A percentile compares a stretch with the other conserved stretches of the same genome.
phyloP scores from a whole-genome alignment of 352 stramenopile genomes.

The Phytophthora pluvialis region DNA sequence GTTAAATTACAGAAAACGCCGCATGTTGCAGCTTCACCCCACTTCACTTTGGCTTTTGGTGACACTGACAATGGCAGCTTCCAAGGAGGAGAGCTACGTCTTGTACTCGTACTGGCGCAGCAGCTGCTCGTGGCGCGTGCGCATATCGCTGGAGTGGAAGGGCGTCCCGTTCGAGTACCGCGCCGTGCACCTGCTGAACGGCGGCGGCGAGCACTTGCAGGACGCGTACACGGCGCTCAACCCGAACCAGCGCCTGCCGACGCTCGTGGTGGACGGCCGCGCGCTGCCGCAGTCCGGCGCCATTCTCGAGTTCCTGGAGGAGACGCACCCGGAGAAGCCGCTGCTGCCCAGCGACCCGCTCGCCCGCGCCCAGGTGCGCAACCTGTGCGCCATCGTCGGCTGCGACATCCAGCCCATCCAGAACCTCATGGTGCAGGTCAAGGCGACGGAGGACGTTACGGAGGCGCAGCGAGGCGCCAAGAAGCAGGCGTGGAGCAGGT shows the following conservation, averaged over 20 bases:
- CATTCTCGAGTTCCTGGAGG: constrained; percentile 95
- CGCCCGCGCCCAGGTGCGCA: constrained; percentile 77
- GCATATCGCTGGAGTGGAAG: constrained; percentile 90
- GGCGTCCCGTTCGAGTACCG: constrained; percentile 81
- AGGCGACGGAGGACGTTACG: constrained; percentile 48
- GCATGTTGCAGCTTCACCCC: constrained; percentile 11
- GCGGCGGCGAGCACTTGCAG: constrained; percentile 64
- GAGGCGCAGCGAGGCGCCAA: constrained; percentile 59
- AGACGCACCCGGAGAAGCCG: constrained; percentile 70
- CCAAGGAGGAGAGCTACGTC: constrained; percentile 20
- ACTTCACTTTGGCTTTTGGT: constrained; percentile 15
- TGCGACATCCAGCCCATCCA: constrained; percentile 93
- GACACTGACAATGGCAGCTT: constrained; percentile 13
- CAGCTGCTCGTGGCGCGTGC: constrained; percentile 90
- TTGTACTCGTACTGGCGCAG: constrained; percentile 92
- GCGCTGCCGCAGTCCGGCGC: constrained; percentile 85
- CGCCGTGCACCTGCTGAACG: constrained; percentile 71
- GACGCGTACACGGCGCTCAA: constrained; percentile 64
- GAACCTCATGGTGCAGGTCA: constrained; percentile 82
- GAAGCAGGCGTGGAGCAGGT: constrained; percentile 56
- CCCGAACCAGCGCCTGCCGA: constrained; percentile 79
- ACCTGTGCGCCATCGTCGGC: constrained; percentile 92
- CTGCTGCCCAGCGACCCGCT: constrained; percentile 81
- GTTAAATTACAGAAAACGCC: constrained; percentile 11
- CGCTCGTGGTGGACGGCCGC: constrained; percentile 84